Percentiles rank a stretch among this genome's conserved stretches.
phyloP scores from a whole-genome alignment of 2,329 filamentous ascomycete species.

The Curvularia hawaiiensis region DNA sequence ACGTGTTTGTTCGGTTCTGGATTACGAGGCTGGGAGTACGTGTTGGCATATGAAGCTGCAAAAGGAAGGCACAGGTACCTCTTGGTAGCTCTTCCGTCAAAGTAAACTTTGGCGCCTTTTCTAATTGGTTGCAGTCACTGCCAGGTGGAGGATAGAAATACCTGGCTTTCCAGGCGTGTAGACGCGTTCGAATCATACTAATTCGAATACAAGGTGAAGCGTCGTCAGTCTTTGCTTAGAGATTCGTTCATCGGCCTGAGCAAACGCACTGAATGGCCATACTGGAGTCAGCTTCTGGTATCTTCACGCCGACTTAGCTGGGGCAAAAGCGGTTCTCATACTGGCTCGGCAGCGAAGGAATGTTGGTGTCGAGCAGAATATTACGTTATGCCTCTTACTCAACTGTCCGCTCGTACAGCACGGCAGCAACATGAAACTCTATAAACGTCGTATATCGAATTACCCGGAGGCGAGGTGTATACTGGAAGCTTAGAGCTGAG shows the following conservation, averaged over 20 bases:
- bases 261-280: too few species aligned
- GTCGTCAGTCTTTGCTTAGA: not conserved
- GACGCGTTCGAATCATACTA: not conserved
- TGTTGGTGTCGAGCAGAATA: not conserved
- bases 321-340: not conserved
- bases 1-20: not conserved
- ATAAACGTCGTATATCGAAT: slow-evolving; percentile 19
- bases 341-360: not conserved
- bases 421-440: not conserved
- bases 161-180: not conserved
- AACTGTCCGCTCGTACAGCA: not conserved
- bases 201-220: not conserved
- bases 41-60: not conserved
- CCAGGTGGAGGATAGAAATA: not conserved
- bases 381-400: slow-evolving; percentile 7
- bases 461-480: slow-evolving; percentile 19
- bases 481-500: slow-evolving; percentile 15
- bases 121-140: not conserved
- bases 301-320: not conserved
- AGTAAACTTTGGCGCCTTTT: not conserved
- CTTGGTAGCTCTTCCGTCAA: not conserved
- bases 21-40: not conserved
- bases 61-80: not conserved
- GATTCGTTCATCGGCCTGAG: not conserved
- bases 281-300: not conserved